Evolutionary conservation across 352 stramenopile species (phyloP).

Genomic region (Phytophthora pluvialis): DNA sequence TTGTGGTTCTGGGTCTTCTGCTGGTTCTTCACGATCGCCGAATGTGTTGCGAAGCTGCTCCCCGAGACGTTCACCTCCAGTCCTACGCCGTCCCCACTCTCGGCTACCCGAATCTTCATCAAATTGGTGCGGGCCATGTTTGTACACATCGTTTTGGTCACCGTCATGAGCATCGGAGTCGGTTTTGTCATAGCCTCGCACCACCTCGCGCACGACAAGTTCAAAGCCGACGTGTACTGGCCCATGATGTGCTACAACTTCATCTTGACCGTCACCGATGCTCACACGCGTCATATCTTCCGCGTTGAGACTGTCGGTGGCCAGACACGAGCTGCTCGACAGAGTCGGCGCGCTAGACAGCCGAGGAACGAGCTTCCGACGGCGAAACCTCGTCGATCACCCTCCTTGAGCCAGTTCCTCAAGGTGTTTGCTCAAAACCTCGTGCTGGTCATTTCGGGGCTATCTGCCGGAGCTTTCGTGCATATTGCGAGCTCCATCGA

Average conservation of each 20-base stretch:
- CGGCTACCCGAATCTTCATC: background rate
- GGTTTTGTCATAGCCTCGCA: slow-evolving; percentile 10
- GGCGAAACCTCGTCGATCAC: slow-evolving; percentile 1
- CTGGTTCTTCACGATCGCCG: slow-evolving; percentile 27
- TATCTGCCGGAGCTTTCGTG: slow-evolving; percentile 29
- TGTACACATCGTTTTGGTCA: slow-evolving; percentile 10
- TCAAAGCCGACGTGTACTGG: slow-evolving; percentile 28
- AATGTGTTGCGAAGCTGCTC: slow-evolving; percentile 26
- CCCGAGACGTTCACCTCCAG: slow-evolving; percentile 19
- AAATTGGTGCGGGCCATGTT: slow-evolving; percentile 27
- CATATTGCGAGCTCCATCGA: slow-evolving; percentile 28
- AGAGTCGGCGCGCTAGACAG: slow-evolving; percentile 8
- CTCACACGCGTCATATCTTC: slow-evolving; percentile 31
- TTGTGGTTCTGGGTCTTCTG: slow-evolving; percentile 31
- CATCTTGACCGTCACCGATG: slow-evolving; percentile 26
- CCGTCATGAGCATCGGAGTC: slow-evolving; percentile 12
- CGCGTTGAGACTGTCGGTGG: slow-evolving; percentile 21
- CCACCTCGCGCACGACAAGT: background rate
- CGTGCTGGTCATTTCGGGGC: slow-evolving; percentile 23
- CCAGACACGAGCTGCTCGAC: slow-evolving; percentile 4
- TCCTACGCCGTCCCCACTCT: background rate
- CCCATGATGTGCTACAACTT: slow-evolving; percentile 35
- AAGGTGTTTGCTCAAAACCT: slow-evolving; percentile 33
- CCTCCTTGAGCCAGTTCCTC: slow-evolving; percentile 14
- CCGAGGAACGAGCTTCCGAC: background rate